phyloP scores from a whole-genome alignment of 1,284 basidiomycete genomes.

The Stygiomarasmius scandens region DNA sequence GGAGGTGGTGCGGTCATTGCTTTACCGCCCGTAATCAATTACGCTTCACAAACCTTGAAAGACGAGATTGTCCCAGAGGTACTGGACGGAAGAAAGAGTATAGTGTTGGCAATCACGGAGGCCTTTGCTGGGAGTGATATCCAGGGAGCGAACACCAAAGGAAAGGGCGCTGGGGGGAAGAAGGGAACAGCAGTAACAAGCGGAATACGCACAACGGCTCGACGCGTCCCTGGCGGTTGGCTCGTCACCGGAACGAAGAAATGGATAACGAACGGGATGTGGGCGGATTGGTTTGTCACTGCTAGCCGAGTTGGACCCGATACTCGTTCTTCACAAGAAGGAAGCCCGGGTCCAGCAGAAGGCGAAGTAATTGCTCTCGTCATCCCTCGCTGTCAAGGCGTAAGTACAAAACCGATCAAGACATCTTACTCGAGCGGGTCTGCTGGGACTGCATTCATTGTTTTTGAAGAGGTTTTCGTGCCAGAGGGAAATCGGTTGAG shows the following conservation, averaged over 20 bases:
- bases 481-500: constrained; percentile 81
- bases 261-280: constrained; percentile 83
- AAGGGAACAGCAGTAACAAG: constrained; percentile 35
- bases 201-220: constrained; percentile 45
- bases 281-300: constrained; percentile 59
- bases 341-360: constrained; percentile 42
- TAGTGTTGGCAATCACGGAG: constrained; percentile 78
- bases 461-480: constrained; percentile 83
- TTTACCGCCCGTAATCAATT: constrained; percentile 67
- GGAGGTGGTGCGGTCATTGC: constrained; percentile 62
- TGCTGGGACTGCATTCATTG: constrained; percentile 79
- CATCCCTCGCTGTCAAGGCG: constrained; percentile 71
- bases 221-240: constrained; percentile 39
- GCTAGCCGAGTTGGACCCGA: constrained; percentile 55
- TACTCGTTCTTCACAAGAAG: background rate
- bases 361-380: constrained; percentile 73
- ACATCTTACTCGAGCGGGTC: constrained; percentile 67
- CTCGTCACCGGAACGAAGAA: constrained; percentile 49
- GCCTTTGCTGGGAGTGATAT: constrained; percentile 69
- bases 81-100: constrained; percentile 65
- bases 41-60: constrained; percentile 62
- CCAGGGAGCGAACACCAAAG: background rate
- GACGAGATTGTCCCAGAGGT: constrained; percentile 68
- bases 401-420: constrained; percentile 81
- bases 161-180: background rate